Evolutionary conservation across 768 basidiomycete species (phyloP).

Genomic region (Scleroderma bovista): DNA sequence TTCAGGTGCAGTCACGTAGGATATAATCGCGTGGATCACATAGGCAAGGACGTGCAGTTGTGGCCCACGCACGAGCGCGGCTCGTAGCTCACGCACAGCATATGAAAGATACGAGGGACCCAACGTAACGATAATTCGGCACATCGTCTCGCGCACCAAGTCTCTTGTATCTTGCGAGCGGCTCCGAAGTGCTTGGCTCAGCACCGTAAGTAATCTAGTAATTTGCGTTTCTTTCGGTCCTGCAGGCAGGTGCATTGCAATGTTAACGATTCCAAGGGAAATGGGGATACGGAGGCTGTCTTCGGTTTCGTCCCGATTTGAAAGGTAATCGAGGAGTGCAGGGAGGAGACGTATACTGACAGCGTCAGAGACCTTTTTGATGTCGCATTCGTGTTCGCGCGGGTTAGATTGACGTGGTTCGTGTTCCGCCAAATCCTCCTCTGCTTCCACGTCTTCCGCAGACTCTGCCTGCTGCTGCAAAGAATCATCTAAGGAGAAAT

Average conservation of each 20-base stretch:
- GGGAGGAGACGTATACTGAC: conserved; percentile 78
- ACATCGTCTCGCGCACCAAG: conserved; percentile 74
- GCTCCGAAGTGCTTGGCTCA: conserved; percentile 89
- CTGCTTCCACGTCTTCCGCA: conserved; percentile 26
- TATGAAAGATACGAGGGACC: conserved; percentile 71
- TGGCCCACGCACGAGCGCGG: conserved; percentile 82
- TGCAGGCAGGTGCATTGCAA: conserved; percentile 75
- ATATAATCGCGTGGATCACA: conserved; percentile 73
- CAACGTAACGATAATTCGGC: conserved; percentile 67
- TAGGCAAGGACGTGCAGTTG: conserved; percentile 91
- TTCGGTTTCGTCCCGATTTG: conserved; percentile 78
- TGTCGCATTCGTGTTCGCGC: conserved; percentile 4
- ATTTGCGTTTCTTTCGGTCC: conserved; percentile 62
- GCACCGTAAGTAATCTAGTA: conserved; percentile 69
- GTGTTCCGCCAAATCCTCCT: conserved; percentile 18
- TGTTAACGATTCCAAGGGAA: conserved; percentile 77
- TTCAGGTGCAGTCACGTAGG: conserved; percentile 68
- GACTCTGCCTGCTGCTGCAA: conserved; percentile 30
- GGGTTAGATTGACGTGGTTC: neutral
- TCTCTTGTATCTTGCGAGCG: conserved; percentile 91
- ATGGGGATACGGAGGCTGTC: conserved; percentile 86
- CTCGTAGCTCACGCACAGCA: conserved; percentile 75
- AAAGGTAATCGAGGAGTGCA: conserved; percentile 69
- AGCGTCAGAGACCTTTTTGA: conserved; percentile 57
- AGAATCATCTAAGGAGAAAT: conserved; percentile 74